Percentiles rank a stretch among this genome's conserved stretches.
These are phyloP conservation scores for Castanospermum australe DNA, from an alignment of 306 rosid species.

Conservation along the genomic window DNA sequence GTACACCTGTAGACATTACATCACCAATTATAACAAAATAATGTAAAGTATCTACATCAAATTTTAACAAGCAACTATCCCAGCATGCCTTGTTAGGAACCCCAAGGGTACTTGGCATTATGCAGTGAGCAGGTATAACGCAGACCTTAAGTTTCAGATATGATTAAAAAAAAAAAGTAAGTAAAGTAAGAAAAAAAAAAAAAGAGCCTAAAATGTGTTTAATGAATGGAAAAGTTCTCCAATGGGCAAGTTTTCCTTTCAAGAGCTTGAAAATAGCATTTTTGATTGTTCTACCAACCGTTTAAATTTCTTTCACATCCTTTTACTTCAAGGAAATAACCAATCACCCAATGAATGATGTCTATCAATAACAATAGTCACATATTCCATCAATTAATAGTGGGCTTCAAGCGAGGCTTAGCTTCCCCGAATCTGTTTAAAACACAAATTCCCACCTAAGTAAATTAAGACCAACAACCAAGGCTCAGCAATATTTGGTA, in stretches of 20 bases:
- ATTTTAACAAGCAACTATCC: conserved; percentile 12
- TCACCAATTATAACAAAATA: conserved; percentile 21
- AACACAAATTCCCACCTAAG: no score
- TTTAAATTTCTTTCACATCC: not conserved
- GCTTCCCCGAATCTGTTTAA: no score
- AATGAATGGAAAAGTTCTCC: not conserved
- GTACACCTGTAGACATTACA: conserved; percentile 47
- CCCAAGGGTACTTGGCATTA: not conserved
- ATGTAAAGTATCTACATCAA: not conserved
- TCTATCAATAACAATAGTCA: conserved; percentile 3
- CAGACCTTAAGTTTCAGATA: conserved; percentile 5
- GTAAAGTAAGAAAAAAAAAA: not conserved
- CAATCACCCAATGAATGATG: conserved; percentile 5
- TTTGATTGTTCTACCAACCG: not conserved
- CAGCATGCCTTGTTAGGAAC: conserved; percentile 8
- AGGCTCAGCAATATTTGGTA: no score
- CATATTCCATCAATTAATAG: not conserved
- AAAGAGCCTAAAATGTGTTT: not conserved
- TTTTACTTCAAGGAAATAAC: not conserved
- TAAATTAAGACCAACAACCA: no score
- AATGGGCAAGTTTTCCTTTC: not conserved
- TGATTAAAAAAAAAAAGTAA: not conserved
- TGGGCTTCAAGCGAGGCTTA: not conserved
- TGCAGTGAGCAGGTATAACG: not conserved
- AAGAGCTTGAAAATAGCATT: conserved; percentile 15